Evolutionary conservation across 2,329 filamentous ascomycete genomes (phyloP).

Genomic region (Monascus ruber): DNA sequence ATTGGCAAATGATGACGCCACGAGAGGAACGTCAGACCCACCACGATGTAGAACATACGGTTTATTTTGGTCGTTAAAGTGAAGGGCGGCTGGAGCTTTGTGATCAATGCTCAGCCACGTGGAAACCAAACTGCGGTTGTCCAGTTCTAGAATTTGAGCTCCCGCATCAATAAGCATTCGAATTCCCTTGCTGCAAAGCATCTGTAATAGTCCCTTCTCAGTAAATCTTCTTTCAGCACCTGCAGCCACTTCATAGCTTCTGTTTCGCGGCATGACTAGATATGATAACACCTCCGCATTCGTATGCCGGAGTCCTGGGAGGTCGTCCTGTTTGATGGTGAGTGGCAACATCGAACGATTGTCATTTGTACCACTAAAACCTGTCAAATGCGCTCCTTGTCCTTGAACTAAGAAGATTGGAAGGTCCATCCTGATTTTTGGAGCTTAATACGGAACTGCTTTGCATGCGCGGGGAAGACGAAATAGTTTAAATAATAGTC

Average conservation of each 20-base stretch:
- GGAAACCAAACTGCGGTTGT: conserved; percentile 43
- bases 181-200: conserved; percentile 38
- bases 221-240: background rate
- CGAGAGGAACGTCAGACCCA: conserved; percentile 27
- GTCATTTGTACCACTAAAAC: conserved; percentile 63
- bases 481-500: conserved; percentile 52
- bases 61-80: conserved; percentile 34
- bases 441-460: conserved; percentile 53
- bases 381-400: conserved; percentile 30
- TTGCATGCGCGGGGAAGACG: conserved; percentile 52
- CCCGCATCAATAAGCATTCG: conserved; percentile 53
- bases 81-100: conserved; percentile 41
- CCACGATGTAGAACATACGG: conserved; percentile 19
- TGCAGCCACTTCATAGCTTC: background rate
- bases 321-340: conserved; percentile 44
- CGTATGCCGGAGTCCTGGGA: conserved; percentile 47
- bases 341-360: conserved; percentile 48
- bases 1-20: conserved; percentile 46
- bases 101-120: conserved; percentile 39
- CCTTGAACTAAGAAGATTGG: conserved; percentile 24
- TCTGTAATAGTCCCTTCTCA: conserved; percentile 6
- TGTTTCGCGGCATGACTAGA: conserved; percentile 31
- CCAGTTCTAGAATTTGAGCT: conserved; percentile 55
- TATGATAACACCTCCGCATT: conserved; percentile 55
- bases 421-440: conserved; percentile 57